phyloP scores from a whole-genome alignment of 179 eudicot species.

The Sideroxylon spinosum region DNA sequence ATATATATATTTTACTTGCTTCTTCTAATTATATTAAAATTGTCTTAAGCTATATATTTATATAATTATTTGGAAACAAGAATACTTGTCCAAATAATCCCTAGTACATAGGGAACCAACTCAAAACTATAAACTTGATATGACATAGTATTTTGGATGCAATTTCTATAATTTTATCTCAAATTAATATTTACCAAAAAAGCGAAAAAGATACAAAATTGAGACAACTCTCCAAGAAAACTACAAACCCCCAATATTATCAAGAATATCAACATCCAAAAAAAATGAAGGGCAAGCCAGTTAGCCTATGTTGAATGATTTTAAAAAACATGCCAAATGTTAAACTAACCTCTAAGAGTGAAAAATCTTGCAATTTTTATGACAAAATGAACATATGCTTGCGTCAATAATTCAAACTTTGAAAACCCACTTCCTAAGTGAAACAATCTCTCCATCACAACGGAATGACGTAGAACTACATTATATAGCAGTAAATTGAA shows the following conservation, averaged over 20 bases:
- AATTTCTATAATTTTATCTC: not conserved
- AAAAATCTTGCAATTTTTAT: not conserved
- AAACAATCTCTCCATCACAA: not conserved
- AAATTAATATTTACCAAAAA: not conserved
- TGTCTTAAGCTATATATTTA: too few relatives aligned
- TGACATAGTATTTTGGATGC: not conserved
- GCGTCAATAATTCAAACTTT: not conserved
- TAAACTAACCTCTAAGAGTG: conserved; percentile 3
- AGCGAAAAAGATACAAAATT: not conserved
- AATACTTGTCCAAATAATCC: not conserved
- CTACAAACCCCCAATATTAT: not conserved
- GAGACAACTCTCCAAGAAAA: not conserved
- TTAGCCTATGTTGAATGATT: not conserved
- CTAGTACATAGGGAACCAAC: not conserved
- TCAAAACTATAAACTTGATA: not conserved
- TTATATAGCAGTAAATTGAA: not conserved
- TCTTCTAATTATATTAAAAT: too few relatives aligned
- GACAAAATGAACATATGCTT: not conserved
- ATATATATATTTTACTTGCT: too few relatives aligned
- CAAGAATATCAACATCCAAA: not conserved
- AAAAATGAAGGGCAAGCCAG: not conserved
- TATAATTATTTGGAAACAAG: not conserved
- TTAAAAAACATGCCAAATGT: not conserved
- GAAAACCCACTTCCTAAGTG: not conserved
- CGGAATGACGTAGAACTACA: not conserved